Evolutionary conservation across 345 rosid genomes (phyloP).

Genomic region (Sisymbrium irio): DNA sequence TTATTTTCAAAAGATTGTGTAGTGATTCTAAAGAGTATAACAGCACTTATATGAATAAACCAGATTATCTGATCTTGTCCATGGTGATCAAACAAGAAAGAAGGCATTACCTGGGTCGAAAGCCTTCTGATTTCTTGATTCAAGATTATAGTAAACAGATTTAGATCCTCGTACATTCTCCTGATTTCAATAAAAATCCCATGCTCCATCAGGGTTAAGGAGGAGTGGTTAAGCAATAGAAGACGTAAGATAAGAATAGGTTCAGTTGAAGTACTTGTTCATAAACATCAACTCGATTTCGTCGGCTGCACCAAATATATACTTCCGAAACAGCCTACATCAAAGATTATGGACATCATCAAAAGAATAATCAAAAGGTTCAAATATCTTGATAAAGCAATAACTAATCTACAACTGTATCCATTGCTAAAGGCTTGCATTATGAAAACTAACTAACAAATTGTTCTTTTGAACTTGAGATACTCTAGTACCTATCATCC

Average conservation of each 20-base stretch:
- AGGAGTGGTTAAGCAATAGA: neutral
- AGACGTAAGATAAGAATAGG: neutral
- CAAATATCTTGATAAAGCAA: neutral
- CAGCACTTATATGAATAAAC: neutral
- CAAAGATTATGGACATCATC: neutral
- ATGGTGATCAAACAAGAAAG: constrained; percentile 6
- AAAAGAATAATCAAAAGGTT: constrained; percentile 8
- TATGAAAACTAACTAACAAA: neutral
- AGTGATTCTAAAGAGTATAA: neutral
- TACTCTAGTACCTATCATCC: constrained; percentile 57
- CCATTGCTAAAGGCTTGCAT: neutral
- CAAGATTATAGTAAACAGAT: constrained; percentile 49
- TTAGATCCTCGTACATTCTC: constrained; percentile 58
- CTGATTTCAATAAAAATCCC: constrained; percentile 27
- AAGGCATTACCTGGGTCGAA: constrained; percentile 48
- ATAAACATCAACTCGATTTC: constrained; percentile 68
- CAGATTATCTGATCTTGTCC: neutral
- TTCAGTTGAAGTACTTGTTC: constrained; percentile 47
- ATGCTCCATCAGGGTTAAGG: neutral
- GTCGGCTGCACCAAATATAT: constrained; percentile 64
- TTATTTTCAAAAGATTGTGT: neutral
- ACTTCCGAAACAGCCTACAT: constrained; percentile 54
- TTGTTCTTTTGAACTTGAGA: neutral
- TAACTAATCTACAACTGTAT: neutral
- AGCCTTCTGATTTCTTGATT: constrained; percentile 68